phyloP scores from a whole-genome alignment of 768 basidiomycete species.

The Amanita polypyramis region DNA sequence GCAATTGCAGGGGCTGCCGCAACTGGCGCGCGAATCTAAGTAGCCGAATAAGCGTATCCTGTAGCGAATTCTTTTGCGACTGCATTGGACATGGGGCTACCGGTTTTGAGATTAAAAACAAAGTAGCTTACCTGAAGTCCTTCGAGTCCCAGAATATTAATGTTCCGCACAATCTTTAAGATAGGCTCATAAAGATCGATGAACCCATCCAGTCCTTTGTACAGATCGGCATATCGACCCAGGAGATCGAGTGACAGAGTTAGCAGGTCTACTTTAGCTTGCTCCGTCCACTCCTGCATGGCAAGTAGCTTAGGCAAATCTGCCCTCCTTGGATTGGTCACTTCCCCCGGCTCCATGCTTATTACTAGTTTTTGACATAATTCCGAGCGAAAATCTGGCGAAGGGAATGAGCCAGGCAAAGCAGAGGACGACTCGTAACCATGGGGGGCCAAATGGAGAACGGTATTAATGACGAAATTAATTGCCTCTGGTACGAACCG shows the following conservation, averaged over 20 bases:
- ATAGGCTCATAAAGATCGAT: slow-evolving; percentile 78
- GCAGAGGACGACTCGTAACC: slow-evolving; percentile 30
- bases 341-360: slow-evolving; percentile 30
- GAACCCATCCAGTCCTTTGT: slow-evolving; percentile 72
- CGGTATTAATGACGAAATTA: slow-evolving; percentile 65
- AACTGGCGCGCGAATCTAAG: slow-evolving; percentile 64
- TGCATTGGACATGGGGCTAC: slow-evolving; percentile 19
- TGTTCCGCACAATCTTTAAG: slow-evolving; percentile 38
- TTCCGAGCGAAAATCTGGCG: slow-evolving; percentile 56
- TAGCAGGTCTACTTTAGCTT: slow-evolving; percentile 67
- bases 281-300: slow-evolving; percentile 31
- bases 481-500: slow-evolving; percentile 83
- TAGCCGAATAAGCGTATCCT: slow-evolving; percentile 45
- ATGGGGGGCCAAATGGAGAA: slow-evolving; percentile 69
- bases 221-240: slow-evolving; percentile 60
- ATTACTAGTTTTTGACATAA: slow-evolving; percentile 28
- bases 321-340: slow-evolving; percentile 30
- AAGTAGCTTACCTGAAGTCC: slow-evolving; percentile 40
- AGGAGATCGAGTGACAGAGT: slow-evolving; percentile 53
- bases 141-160: slow-evolving; percentile 36
- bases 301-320: slow-evolving; percentile 35
- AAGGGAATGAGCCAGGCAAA: slow-evolving; percentile 62
- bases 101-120: slow-evolving; percentile 1
- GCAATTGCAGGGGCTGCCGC: slow-evolving; percentile 72
- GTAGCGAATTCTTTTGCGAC: slow-evolving; percentile 34